Base-by-base conservation (phyloP, 257 asterid genomes). In the Petunia axillaris region DNA sequence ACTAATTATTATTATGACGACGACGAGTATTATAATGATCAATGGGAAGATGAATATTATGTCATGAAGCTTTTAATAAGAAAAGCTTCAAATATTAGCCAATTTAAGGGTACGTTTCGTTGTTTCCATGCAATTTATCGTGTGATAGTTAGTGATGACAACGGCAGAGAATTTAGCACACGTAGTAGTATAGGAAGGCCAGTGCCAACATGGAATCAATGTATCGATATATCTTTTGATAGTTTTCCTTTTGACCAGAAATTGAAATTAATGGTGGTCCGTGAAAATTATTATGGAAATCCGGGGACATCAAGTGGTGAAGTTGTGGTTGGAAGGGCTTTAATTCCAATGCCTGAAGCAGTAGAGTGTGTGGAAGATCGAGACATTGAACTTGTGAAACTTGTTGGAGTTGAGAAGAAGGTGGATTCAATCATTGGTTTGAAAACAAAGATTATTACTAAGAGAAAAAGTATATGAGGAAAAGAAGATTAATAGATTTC, bases 261-360 rank as follows among this genome's bases (percentile, higher is more conserved):
- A 1, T 48, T 70, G 59, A 46, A 25, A 1, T 70, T 70, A 59
- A 25, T 70, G 59, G 40, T 71, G 40, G 6, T 71, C 48, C 40
- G 77, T 1, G 25, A 71, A 71, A 71, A 48, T 71, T 71, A 8
- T 16, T 46, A 25, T 2, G 39, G 10, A 1, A 59, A 71, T 48
- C 59, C 59, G 25, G 59, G 59, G 3, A 10, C 77, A 1, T 70
- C 77, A 16, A 70, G 11, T 4, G 77, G 59, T 16, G 6, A 46
- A 48, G 10, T 10, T 25, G 77, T 70, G 77, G 40, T 46, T 8
- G 77, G 77, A 15, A 70, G 77, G 77, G 59, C 59, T 10, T 44
- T 5, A 25, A 46, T 70, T 46, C 40, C 25, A 2, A 15, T 70
- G 0, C 59, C 77, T 46, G 0, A 11, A 5, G 6, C 0, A 5